These are phyloP conservation scores for Mycena crocata DNA, from an alignment of 768 basidiomycete species.

Conservation along the genomic window DNA sequence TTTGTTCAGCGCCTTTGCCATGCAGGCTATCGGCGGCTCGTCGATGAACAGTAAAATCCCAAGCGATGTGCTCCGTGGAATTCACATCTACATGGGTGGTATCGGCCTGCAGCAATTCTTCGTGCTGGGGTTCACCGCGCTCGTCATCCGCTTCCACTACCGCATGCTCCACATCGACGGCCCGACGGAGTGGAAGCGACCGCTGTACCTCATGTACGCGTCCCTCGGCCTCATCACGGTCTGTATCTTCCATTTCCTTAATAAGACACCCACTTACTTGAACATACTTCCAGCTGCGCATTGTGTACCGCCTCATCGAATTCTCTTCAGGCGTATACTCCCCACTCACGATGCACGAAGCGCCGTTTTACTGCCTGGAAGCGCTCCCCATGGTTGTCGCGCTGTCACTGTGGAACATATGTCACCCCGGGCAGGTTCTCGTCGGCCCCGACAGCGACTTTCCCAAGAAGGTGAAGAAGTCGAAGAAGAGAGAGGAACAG, in stretches of 20 bases:
- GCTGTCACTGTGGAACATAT: slow-evolving; percentile 12
- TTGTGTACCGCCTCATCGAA: slow-evolving; percentile 29
- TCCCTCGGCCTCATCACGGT: slow-evolving; percentile 37
- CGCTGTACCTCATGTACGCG: slow-evolving; percentile 34
- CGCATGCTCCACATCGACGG: slow-evolving; percentile 15
- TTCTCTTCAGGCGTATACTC: slow-evolving; percentile 23
- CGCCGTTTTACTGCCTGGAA: slow-evolving; percentile 19
- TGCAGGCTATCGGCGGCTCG: slow-evolving; percentile 34
- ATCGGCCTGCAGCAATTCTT: slow-evolving; percentile 39
- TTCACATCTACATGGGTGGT: slow-evolving; percentile 40
- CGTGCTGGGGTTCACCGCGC: slow-evolving; percentile 30
- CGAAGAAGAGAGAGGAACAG: no score
- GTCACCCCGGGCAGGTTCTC: no score
- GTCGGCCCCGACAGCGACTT: no score
- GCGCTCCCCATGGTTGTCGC: slow-evolving; percentile 12
- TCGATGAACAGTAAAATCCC: slow-evolving; percentile 19
- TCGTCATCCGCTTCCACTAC: slow-evolving; percentile 32
- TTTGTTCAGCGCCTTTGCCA: slow-evolving; percentile 26
- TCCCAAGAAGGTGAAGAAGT: no score
- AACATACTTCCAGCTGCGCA: slow-evolving; percentile 10
- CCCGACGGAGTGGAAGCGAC: slow-evolving; percentile 28
- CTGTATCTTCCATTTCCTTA: neutral
- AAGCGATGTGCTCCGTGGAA: slow-evolving; percentile 4
- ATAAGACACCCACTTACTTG: neutral
- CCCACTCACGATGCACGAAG: slow-evolving; percentile 27